Evolutionary conservation across 768 basidiomycete genomes (phyloP).

Genomic region (Lyophyllum atratum): DNA sequence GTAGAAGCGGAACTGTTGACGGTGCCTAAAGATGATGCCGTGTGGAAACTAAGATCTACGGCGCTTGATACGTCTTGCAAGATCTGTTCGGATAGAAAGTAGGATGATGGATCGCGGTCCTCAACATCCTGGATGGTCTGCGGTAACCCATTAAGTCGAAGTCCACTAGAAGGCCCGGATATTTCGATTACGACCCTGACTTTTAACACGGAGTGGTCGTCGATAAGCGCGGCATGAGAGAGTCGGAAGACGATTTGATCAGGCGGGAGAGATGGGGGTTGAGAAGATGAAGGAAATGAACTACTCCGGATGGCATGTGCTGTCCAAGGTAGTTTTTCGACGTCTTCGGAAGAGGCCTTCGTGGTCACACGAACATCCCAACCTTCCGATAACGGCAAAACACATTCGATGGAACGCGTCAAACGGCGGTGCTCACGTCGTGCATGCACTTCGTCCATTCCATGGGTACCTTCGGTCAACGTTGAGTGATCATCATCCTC

Average conservation of each 20-base stretch:
- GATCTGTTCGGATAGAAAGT: slow-evolving; percentile 60
- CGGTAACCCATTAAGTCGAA: slow-evolving; percentile 86
- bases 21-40: slow-evolving; percentile 61
- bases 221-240: slow-evolving; percentile 68
- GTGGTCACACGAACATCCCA: slow-evolving; percentile 87
- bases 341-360: slow-evolving; percentile 71
- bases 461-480: slow-evolving; percentile 37
- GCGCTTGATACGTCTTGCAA: slow-evolving; percentile 75
- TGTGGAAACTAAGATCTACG: slow-evolving; percentile 67
- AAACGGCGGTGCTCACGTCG: slow-evolving; percentile 69
- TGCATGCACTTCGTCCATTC: slow-evolving; percentile 64
- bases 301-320: slow-evolving; percentile 55
- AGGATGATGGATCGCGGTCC: slow-evolving; percentile 65
- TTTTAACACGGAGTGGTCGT: slow-evolving; percentile 79
- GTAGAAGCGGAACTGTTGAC: slow-evolving; percentile 46
- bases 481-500: slow-evolving; percentile 58
- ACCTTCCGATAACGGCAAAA: slow-evolving; percentile 73
- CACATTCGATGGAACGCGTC: slow-evolving; percentile 77
- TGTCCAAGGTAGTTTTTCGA: slow-evolving; percentile 76
- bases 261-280: slow-evolving; percentile 30
- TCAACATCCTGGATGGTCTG: slow-evolving; percentile 67
- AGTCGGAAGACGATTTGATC: slow-evolving; percentile 66
- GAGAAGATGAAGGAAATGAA: slow-evolving; percentile 33
- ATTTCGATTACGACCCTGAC: slow-evolving; percentile 80
- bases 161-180: slow-evolving; percentile 71